A percentile compares a stretch with the other conserved stretches of the same genome.
Conservation (phyloP, 352 stramenopile genomes). For the Phytophthora foliorum region DNA sequence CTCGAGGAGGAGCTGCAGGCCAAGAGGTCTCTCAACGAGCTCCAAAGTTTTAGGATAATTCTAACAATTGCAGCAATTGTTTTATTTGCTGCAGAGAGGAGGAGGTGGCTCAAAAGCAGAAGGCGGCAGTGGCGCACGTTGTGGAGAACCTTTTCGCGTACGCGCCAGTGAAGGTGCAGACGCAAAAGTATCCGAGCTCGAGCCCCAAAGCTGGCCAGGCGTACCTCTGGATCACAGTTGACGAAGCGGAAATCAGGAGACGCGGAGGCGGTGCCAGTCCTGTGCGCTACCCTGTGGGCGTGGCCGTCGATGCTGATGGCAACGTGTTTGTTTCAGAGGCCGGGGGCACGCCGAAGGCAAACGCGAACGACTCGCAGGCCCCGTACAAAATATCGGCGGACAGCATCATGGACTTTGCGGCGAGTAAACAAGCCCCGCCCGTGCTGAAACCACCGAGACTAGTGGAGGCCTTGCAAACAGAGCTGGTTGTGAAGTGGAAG, state of each 20-base stretch:
- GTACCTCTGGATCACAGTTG: slow-evolving; percentile 83
- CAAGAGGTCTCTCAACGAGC: slow-evolving; percentile 42
- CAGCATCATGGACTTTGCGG: slow-evolving; percentile 70
- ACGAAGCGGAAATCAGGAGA: slow-evolving; percentile 74
- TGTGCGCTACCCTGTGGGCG: slow-evolving; percentile 73
- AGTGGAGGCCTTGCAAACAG: slow-evolving; percentile 59
- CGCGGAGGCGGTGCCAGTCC: slow-evolving; percentile 49
- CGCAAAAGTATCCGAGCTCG: slow-evolving; percentile 67
- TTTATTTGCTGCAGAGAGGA: slow-evolving; percentile 44
- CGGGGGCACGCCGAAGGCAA: slow-evolving; percentile 25
- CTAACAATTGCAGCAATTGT: background rate
- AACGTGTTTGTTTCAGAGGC: slow-evolving; percentile 81
- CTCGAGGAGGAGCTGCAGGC: slow-evolving; percentile 66
- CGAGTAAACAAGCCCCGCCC: slow-evolving; percentile 46
- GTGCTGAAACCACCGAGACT: slow-evolving; percentile 50
- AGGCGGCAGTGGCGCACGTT: slow-evolving; percentile 64
- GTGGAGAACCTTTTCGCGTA: slow-evolving; percentile 87
- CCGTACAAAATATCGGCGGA: slow-evolving; percentile 67
- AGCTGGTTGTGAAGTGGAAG: slow-evolving; percentile 69
- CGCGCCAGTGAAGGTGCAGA: slow-evolving; percentile 76
- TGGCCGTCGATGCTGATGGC: slow-evolving; percentile 70
- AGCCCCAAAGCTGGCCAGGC: slow-evolving; percentile 70
- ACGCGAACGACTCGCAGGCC: slow-evolving; percentile 26
- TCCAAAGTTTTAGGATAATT: background rate
- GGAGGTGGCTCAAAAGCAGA: slow-evolving; percentile 58